Base-by-base conservation (phyloP, 345 rosid genomes). In the Raphanus raphanistrum region DNA sequence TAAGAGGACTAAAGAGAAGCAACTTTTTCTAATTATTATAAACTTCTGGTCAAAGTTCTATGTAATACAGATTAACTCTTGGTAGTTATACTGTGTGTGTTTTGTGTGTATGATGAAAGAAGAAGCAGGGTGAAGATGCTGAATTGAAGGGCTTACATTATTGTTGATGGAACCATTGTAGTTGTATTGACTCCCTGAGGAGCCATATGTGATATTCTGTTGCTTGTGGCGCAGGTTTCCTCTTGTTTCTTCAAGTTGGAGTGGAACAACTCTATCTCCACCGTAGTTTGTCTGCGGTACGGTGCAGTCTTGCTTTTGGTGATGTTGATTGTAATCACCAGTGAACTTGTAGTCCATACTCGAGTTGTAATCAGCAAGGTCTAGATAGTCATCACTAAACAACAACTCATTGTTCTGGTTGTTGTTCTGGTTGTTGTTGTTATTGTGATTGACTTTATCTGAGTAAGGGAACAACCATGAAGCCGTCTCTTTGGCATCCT, bases 201-300 rank as follows among this genome's bases (percentile, higher is more conserved):
- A 72, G 58, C 85, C 90, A 74, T 77, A 80, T 4, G 85, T 89
- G 71, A 85, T 80, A 62, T 59, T 81, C 5, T 81, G 90, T 43
- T 76, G 84, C 81, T 70, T 70, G 82, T 70, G 77, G 86, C 21
- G 31, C 74, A 82, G 70, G 63, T 79, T 87, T 60, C 84, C 82
- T 54, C 68, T 87, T 17, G 66, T 77, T 64, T 85, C 87, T 67
- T 76, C 74, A 68, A 80, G 43, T 68, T 85, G 85, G 68, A 85
- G 84, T 0, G 98, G 98, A 64, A 92, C 97, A 63, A 88, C 85
- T 70, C 95, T 76, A 50, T 90, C 97, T 31, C 89, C 90, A 2
- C 83, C 83, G 62, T 81, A 83, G 77, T 71, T 85, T 84, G 83
- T 85, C 58, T 84, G 81, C 5, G 84, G 79, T 76, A 77, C 72